Base-by-base conservation (phyloP, 163 green algal species). In the Trebouxiophyceae sp. region DNA sequence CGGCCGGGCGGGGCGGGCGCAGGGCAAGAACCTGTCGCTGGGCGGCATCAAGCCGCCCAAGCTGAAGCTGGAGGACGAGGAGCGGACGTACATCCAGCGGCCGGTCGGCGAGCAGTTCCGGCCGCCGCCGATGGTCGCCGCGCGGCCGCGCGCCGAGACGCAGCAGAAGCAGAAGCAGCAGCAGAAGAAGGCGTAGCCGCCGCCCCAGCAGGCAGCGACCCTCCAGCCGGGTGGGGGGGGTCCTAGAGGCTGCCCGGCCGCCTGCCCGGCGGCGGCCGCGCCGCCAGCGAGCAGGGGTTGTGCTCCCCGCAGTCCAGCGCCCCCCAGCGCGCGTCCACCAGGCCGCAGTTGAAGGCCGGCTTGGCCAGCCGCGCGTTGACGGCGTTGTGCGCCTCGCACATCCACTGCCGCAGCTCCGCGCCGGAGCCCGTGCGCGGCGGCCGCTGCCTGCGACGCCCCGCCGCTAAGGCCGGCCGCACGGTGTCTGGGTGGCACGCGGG, bases 311-410 rank as follows among this genome's bases (percentile, higher is more conserved):
- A 89, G 22, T 86, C 81, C 39, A 89, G 45, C 0, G 56, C 57
- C 23, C 66, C 72, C 89, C 89, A 96, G 22, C 88, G 71, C 16
- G 78, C 54, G 47, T 75, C 70, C 24, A 87, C 88, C 22, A 90
- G 65, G 20, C 84, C 70, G 70, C 89, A 96, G 69, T 96, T 95
- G 80, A 96, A 96, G 2, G 33, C 16, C 0, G 89, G 82, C 75
- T 96, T 97, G 68, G 79, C 83, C 33, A 95, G 57, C 16, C 81
- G 76, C 0, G 63, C n/a, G 73, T 92, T 93, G 46, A 96, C 89
- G 0, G 54, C 60, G 69, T 97, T 97, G 75, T 97, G 91, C 7
- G 83, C 69, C 20, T 77, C 57, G 67, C 91, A 97, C 80, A 93
- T 87, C 89, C 90, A 97, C 23, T 71, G 69, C 54, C 79, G 76